Evolutionary conservation across 2,329 filamentous ascomycete species (phyloP).

Genomic region (Sclerotinia subarctica): DNA sequence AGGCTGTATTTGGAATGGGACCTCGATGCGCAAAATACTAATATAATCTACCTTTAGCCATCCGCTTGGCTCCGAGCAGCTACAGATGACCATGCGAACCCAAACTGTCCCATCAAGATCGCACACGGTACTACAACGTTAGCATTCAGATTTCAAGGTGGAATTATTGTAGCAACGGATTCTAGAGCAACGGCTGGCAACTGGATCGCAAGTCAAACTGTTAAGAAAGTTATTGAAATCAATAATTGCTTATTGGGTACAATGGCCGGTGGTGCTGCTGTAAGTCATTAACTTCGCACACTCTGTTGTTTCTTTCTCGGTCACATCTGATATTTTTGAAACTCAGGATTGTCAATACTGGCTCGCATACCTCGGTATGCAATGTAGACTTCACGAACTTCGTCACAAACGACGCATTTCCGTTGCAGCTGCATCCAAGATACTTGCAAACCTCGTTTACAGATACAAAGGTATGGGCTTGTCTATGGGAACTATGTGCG

Average conservation of each 20-base stretch:
- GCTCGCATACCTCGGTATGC: slow-evolving; percentile 97
- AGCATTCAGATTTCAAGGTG: slow-evolving; percentile 95
- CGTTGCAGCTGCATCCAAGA: slow-evolving; percentile 95
- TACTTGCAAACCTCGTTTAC: slow-evolving; percentile 97
- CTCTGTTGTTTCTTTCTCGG: background rate
- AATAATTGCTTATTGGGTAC: slow-evolving; percentile 91
- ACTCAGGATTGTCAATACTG: slow-evolving; percentile 94
- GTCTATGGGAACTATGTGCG: slow-evolving; percentile 99
- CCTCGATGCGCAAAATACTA: slow-evolving; percentile 40
- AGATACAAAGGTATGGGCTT: slow-evolving; percentile 98
- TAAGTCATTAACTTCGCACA: slow-evolving; percentile 42
- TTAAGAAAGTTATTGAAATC: slow-evolving; percentile 99
- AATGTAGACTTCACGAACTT: slow-evolving; percentile 98
- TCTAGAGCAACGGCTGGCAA: slow-evolving; percentile 95
- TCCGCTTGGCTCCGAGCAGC: slow-evolving; percentile 93
- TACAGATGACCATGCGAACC: slow-evolving; percentile 96
- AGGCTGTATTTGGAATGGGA: slow-evolving; percentile 11
- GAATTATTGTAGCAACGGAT: slow-evolving; percentile 97
- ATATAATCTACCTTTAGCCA: slow-evolving; percentile 61
- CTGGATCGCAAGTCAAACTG: slow-evolving; percentile 99
- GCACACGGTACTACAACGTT: slow-evolving; percentile 98
- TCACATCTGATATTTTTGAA: slow-evolving; percentile 6
- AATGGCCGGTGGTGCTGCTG: slow-evolving; percentile 96
- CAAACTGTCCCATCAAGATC: slow-evolving; percentile 97
- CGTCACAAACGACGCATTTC: slow-evolving; percentile 98